Evolutionary conservation across 495 filamentous ascomycete genomes (phyloP).

Genomic region (Penicillium tannophilum): DNA sequence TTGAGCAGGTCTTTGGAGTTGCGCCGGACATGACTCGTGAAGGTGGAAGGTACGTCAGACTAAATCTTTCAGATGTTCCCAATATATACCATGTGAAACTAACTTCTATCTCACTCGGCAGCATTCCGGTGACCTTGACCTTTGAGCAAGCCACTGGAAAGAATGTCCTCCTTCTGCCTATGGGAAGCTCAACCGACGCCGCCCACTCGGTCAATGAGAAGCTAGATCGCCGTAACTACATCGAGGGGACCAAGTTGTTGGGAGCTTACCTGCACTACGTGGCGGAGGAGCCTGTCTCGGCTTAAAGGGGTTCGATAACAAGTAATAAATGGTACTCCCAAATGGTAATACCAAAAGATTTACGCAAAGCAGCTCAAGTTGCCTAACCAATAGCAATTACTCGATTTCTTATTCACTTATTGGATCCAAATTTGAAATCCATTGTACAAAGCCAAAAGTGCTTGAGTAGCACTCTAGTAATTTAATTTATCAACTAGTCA

Average conservation of each 20-base stretch:
- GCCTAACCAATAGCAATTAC: neutral
- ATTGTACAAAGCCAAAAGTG: neutral
- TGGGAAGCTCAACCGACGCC: conserved; percentile 95
- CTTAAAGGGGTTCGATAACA: conserved; percentile 17
- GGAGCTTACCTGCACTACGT: conserved; percentile 97
- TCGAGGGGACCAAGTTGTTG: conserved; percentile 95
- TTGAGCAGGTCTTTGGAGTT: conserved; percentile 86
- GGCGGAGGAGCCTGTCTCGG: conserved; percentile 75
- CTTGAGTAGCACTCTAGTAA: neutral
- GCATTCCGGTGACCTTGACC: conserved; percentile 94
- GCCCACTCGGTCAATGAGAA: conserved; percentile 99
- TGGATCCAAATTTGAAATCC: neutral
- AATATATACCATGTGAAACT: conserved; percentile 6
- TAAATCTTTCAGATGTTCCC: neutral
- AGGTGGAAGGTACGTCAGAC: conserved; percentile 73
- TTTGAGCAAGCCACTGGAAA: conserved; percentile 99
- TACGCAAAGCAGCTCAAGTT: neutral
- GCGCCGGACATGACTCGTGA: conserved; percentile 95
- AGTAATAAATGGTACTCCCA: neutral
- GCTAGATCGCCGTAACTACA: conserved; percentile 94
- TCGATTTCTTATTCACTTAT: neutral
- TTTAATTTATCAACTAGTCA: no score
- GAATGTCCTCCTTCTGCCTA: conserved; percentile 92
- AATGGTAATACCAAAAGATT: neutral
- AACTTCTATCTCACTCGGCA: conserved; percentile 34